Percentiles rank a stretch among this genome's conserved stretches.
phyloP scores from a whole-genome alignment of 345 rosid species.

The Syzygium aromaticum region DNA sequence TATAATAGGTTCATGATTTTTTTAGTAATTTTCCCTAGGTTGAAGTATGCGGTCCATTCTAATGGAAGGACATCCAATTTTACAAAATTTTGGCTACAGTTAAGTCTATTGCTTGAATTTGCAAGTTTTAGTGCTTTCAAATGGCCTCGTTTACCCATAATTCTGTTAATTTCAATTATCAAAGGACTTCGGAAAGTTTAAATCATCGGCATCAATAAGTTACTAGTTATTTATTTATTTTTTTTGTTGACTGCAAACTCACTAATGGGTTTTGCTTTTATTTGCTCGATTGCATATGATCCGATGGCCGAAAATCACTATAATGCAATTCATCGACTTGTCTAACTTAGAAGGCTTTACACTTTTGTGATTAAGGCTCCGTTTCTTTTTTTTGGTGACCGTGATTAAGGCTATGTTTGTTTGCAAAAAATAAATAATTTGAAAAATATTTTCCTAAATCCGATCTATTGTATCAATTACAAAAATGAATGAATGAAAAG shows the following conservation, averaged over 20 bases:
- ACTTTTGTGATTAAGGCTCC: not conserved
- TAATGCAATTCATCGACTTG: not conserved
- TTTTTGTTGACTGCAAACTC: too few species aligned
- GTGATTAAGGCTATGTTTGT: too few species aligned
- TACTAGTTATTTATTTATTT: not conserved
- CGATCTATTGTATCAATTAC: too few species aligned
- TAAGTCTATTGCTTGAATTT: not conserved
- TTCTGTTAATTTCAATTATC: not conserved
- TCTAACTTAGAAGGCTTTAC: not conserved
- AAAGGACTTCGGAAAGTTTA: not conserved
- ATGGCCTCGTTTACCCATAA: not conserved
- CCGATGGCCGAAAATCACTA: not conserved
- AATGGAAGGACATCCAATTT: not conserved
- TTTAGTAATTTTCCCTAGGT: too few species aligned
- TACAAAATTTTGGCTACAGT: not conserved
- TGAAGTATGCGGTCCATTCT: not conserved
- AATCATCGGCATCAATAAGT: not conserved
- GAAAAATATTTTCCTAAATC: too few species aligned
- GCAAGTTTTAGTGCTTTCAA: not conserved
- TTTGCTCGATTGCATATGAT: not conserved
- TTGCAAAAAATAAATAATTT: too few species aligned
- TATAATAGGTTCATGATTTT: too few species aligned
- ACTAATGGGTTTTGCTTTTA: not conserved
- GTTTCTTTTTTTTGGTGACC: too few species aligned
- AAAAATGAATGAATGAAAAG: too few species aligned